phyloP scores from a whole-genome alignment of 345 rosid species.

The Microthlaspi erraticum region DNA sequence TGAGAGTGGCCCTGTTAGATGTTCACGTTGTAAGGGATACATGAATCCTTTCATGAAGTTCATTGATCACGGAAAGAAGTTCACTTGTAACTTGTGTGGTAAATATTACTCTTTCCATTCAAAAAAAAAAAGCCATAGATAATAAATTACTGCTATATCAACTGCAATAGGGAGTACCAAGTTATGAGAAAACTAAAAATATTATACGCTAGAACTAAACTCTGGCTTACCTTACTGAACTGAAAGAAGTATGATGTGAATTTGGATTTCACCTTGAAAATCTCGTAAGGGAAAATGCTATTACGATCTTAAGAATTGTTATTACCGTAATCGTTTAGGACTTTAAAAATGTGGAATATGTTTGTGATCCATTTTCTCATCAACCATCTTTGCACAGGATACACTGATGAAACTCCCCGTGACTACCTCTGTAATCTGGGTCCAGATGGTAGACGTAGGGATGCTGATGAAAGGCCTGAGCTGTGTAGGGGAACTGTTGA shows the following conservation, averaged over 20 bases:
- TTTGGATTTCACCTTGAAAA: slow-evolving; percentile 3
- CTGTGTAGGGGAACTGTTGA: slow-evolving; percentile 94
- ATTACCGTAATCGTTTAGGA: not conserved
- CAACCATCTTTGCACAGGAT: slow-evolving; percentile 55
- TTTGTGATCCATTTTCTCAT: slow-evolving; percentile 28
- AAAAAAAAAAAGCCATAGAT: slow-evolving; percentile 9
- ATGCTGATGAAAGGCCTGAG: slow-evolving; percentile 97
- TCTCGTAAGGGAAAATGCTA: not conserved
- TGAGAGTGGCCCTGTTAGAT: slow-evolving; percentile 88
- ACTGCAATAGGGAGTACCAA: slow-evolving; percentile 15
- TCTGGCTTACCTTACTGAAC: slow-evolving; percentile 18
- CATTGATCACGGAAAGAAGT: slow-evolving; percentile 85
- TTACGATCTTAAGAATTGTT: slow-evolving; percentile 12
- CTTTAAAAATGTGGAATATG: slow-evolving; percentile 3
- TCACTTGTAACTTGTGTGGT: slow-evolving; percentile 85
- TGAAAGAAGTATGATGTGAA: slow-evolving; percentile 22
- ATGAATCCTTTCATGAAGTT: slow-evolving; percentile 91
- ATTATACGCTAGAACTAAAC: slow-evolving; percentile 8
- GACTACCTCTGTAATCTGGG: slow-evolving; percentile 91
- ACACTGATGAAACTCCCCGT: slow-evolving; percentile 79
- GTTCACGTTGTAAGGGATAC: slow-evolving; percentile 93
- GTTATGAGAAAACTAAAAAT: slow-evolving; percentile 21
- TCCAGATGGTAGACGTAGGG: slow-evolving; percentile 92
- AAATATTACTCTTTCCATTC: slow-evolving; percentile 26
- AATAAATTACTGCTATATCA: slow-evolving; percentile 14